Evolutionary conservation across 305 asterid species (phyloP), one percentile per base, ranked within the genome.

Genomic region (Fraxinus platypoda): DNA sequence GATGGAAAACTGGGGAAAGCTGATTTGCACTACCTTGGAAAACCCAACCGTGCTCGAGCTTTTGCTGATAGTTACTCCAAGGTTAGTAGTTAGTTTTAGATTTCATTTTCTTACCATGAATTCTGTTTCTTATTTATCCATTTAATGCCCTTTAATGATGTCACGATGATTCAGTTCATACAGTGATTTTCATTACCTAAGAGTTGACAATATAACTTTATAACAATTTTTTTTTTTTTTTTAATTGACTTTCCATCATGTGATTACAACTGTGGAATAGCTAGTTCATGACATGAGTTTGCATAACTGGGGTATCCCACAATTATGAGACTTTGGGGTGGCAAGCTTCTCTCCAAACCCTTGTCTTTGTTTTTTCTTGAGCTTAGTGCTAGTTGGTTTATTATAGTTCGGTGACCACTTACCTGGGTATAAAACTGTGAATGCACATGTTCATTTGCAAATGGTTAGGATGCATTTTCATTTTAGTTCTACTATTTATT

Each of bases 21-120:
- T 70, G 98, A 96, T 88, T 83, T 96, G 84, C 92, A 91, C 46
- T 94, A 91, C 85, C 82, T 92, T 2, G 98, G 94, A 35, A 94
- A 91, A 87, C 79, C 95, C 82, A 93, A 93, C 78, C 98, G 97
- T 35, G 91, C 94, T n/a, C 95, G 98, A 82, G 89, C 93, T 38
- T 93, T 94, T 86, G 97, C 98, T 15, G 99, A 96, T 88, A 92
- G 98, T 83, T 93, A 88, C 90, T 94, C 99, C 77, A 96, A 94
- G 97, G 99, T 92, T 82, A 87, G 92, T 57, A 8, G 76, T 13
- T 37, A 41, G 64, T 41, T 81, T n/a, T 84, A 25, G 54, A 41
- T 81, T 38, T 6, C 31, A 37, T 78, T 71, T 66, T 74, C 13
- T 37, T 13, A 38, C 34, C 17, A 21, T 38, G 76, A 37, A 23